Base-by-base conservation (phyloP, 164 flowering plant species). In the Macadamia integrifolia region DNA sequence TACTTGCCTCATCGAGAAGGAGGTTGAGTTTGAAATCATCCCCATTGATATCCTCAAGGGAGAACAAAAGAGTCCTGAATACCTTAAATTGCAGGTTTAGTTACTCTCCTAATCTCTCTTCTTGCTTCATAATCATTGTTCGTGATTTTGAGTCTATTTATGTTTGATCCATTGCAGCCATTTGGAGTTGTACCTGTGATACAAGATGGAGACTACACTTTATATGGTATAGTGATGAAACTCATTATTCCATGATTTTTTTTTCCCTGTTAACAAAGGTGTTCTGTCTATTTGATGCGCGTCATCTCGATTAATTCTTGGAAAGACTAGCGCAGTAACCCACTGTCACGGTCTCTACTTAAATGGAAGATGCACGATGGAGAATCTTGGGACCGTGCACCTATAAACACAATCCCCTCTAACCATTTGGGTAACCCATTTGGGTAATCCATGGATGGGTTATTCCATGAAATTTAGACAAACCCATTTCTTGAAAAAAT, bases 1-100 rank as follows among this genome's bases (percentile, higher is more conserved):
- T 9, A 75, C 67, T 10, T 79, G 85, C 62, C 70, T 85, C 7
- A 17, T 77, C 1, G 88, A 87, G 80, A 87, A 87, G 71, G 78
- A 63, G 31, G 64, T 84, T 10, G 81, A 79, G 13, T 86, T 78
- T 58, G 85, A 83, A 72, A 67, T 79, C 42, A 71, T 81, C 10
- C 80, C 78, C 0, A 62, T 84, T 23, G 90, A 86, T 74, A 6
- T 84, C 30, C 29, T 81, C 78, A 83, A 74, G 14, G 83, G 82
- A 42, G 88, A 81, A 67, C 72, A 83, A n/a, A 79, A 78, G 63
- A 28, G 49, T n/a, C 90, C 87, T 17, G 82, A 80, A 0, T 84
- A 60, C 72, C 87, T 82, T 74, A 76, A 77, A 18, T 40, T 85
- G 13, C 86, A 83, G 75, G 89, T 78, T n/a, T 57, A 28, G 8